A percentile compares a stretch with the other conserved stretches of the same genome.
Evolutionary conservation across 345 rosid genomes (phyloP).

Genomic region (Melastoma malabathricum): DNA sequence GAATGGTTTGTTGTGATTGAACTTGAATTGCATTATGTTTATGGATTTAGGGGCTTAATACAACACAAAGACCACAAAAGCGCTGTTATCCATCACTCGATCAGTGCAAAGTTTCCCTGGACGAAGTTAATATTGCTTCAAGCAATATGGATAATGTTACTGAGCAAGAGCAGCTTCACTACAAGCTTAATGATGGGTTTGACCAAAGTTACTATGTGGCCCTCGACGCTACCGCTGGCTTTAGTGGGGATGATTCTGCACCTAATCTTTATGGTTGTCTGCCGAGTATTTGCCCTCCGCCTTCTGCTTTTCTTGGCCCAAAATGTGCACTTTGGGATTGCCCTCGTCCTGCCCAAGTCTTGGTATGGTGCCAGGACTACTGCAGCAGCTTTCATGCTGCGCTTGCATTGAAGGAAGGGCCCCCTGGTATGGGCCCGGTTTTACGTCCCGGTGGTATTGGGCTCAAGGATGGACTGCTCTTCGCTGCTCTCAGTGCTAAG

Average conservation of each 20-base stretch:
- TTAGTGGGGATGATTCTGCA: slow-evolving; percentile 40
- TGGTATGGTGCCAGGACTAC: slow-evolving; percentile 76
- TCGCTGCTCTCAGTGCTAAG: slow-evolving; percentile 77
- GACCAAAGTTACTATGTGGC: slow-evolving; percentile 44
- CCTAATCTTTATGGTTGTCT: slow-evolving; percentile 41
- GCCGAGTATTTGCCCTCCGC: slow-evolving; percentile 64
- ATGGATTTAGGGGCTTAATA: no score
- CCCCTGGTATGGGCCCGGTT: slow-evolving; percentile 84
- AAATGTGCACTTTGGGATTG: slow-evolving; percentile 99
- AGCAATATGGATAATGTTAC: slow-evolving; percentile 29
- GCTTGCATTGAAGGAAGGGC: slow-evolving; percentile 80
- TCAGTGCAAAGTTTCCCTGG: slow-evolving; percentile 41
- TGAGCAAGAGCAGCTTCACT: slow-evolving; percentile 50
- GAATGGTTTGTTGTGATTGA: not conserved
- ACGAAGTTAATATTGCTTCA: slow-evolving; percentile 15
- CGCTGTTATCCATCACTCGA: slow-evolving; percentile 33
- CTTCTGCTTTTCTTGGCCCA: slow-evolving; percentile 92
- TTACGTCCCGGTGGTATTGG: slow-evolving; percentile 87
- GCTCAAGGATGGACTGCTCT: slow-evolving; percentile 76
- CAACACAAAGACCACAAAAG: slow-evolving; percentile 31
- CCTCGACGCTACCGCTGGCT: slow-evolving; percentile 24
- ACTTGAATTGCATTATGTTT: no score
- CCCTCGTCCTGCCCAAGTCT: slow-evolving; percentile 85
- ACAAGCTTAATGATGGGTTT: slow-evolving; percentile 55
- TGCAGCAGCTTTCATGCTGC: slow-evolving; percentile 89